Conservation (phyloP, 495 filamentous ascomycete species). For the Filosporella fistucella region DNA sequence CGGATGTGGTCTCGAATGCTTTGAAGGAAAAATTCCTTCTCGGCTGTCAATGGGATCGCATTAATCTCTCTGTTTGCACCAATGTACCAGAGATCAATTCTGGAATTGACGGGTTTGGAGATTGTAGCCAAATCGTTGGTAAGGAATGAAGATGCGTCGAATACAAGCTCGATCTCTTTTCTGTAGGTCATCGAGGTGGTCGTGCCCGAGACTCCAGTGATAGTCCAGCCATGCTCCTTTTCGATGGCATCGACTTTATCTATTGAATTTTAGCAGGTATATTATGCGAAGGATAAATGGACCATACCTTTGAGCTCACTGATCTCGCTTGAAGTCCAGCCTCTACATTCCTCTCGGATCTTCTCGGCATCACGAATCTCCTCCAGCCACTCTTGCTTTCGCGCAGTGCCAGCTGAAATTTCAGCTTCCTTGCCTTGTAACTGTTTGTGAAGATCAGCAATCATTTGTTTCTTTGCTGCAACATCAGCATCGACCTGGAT, state of each 20-base stretch:
- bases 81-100: conserved; percentile 51
- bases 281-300: background rate
- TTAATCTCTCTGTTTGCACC: conserved; percentile 42
- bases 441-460: conserved; percentile 59
- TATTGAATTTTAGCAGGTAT: conserved; percentile 24
- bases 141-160: conserved; percentile 61
- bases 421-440: conserved; percentile 56
- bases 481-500: conserved; percentile 61
- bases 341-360: conserved; percentile 78
- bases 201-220: conserved; percentile 54
- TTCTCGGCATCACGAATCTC: conserved; percentile 83
- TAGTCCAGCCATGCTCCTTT: conserved; percentile 72
- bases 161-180: conserved; percentile 69
- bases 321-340: conserved; percentile 82
- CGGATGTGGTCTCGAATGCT: conserved; percentile 55
- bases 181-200: conserved; percentile 74
- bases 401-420: conserved; percentile 54
- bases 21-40: conserved; percentile 69
- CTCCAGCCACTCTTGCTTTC: conserved; percentile 60
- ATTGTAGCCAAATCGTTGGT: conserved; percentile 17
- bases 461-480: conserved; percentile 56
- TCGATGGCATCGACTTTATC: conserved; percentile 67
- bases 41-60: conserved; percentile 39
- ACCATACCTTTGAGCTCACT: conserved; percentile 61
- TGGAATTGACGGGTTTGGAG: conserved; percentile 23